phyloP scores from a whole-genome alignment of 768 basidiomycete species.

The Xerocomus potaroensis region DNA sequence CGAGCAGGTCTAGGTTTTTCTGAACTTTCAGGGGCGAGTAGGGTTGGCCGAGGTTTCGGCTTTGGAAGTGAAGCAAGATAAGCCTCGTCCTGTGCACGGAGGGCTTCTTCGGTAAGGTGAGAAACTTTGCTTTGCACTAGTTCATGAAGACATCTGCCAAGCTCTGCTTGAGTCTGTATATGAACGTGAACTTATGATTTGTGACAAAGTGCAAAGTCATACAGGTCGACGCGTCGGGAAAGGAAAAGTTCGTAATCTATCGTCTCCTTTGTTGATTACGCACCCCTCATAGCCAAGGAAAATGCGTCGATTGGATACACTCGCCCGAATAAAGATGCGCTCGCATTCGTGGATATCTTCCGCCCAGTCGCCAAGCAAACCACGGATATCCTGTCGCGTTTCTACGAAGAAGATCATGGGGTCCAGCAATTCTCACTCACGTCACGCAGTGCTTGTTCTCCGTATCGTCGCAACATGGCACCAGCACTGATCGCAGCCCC shows the following conservation, averaged over 20 bases:
- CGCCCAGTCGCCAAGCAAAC: constrained; percentile 76
- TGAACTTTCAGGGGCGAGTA: constrained; percentile 32
- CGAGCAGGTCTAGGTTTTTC: constrained; percentile 52
- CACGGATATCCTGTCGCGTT: constrained; percentile 73
- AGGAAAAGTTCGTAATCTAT: constrained; percentile 82
- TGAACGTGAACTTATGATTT: constrained; percentile 1
- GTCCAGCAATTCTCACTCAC: constrained; percentile 41
- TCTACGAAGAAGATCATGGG: neutral
- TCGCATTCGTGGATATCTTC: constrained; percentile 87
- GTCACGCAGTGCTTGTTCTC: constrained; percentile 88
- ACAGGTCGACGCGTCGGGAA: constrained; percentile 96
- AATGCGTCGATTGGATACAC: constrained; percentile 78
- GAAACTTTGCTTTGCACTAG: constrained; percentile 82
- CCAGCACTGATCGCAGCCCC: constrained; percentile 92
- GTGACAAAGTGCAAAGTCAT: constrained; percentile 22
- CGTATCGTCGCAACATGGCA: constrained; percentile 89
- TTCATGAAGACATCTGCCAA: constrained; percentile 81
- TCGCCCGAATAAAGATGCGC: constrained; percentile 88
- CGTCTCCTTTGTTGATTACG: constrained; percentile 73
- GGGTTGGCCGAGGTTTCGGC: constrained; percentile 51
- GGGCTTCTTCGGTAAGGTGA: constrained; percentile 79
- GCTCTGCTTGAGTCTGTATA: constrained; percentile 81
- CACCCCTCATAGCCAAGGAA: constrained; percentile 89
- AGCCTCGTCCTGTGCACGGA: constrained; percentile 82
- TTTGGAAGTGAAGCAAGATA: constrained; percentile 88